A percentile compares a stretch with the other conserved stretches of the same genome.
phyloP scores from a whole-genome alignment of 805 yeast genomes.

The Ascoidea rubescens region DNA sequence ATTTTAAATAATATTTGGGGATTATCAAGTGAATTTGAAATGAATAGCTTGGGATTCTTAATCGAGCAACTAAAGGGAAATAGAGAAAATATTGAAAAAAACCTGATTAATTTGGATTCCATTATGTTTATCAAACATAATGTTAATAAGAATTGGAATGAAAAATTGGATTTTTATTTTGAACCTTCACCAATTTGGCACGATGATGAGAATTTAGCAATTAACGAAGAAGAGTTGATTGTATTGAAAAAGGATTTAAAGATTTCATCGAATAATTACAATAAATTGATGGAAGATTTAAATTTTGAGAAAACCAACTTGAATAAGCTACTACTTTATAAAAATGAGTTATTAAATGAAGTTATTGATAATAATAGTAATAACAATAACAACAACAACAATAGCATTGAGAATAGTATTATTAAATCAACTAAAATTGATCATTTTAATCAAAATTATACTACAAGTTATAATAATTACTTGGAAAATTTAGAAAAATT shows the following conservation, averaged over 20 bases:
- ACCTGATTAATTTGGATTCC: slow-evolving; percentile 62
- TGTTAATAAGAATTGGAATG: slow-evolving; percentile 49
- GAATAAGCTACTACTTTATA: neutral
- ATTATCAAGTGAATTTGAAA: slow-evolving; percentile 50
- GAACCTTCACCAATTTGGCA: slow-evolving; percentile 93
- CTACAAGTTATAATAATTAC: slow-evolving; percentile 35
- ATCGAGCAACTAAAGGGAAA: slow-evolving; percentile 31
- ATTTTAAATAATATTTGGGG: slow-evolving; percentile 57
- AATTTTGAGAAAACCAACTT: slow-evolving; percentile 12
- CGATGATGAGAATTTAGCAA: slow-evolving; percentile 71
- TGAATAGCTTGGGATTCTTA: slow-evolving; percentile 30
- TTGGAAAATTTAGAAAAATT: slow-evolving; percentile 44
- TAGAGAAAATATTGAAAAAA: slow-evolving; percentile 47
- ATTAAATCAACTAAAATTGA: slow-evolving; percentile 25
- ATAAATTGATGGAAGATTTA: slow-evolving; percentile 15
- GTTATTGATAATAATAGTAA: slow-evolving; percentile 32
- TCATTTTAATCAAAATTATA: slow-evolving; percentile 14
- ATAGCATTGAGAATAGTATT: slow-evolving; percentile 21
- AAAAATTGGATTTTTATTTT: slow-evolving; percentile 75
- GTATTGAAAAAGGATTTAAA: slow-evolving; percentile 40
- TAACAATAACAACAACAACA: slow-evolving; percentile 18
- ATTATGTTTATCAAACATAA: slow-evolving; percentile 92
- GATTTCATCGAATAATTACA: slow-evolving; percentile 19
- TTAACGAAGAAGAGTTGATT: slow-evolving; percentile 42
- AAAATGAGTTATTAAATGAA: slow-evolving; percentile 16